Evolutionary conservation across 768 basidiomycete genomes (phyloP).

Genomic region (Russula sp.): DNA sequence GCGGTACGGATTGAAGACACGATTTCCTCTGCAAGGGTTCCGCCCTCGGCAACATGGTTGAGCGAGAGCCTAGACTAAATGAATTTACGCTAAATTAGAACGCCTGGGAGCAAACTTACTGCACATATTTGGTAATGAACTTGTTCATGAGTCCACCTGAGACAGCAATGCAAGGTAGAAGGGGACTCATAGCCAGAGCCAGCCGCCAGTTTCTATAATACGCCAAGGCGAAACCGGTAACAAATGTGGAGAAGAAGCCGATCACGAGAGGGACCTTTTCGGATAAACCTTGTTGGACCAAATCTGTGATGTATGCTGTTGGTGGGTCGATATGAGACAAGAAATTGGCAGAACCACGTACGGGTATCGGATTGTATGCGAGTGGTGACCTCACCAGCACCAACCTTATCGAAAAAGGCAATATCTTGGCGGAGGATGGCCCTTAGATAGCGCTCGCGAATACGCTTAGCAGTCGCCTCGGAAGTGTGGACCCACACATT

Average conservation of each 20-base stretch:
- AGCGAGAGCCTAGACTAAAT: slow-evolving; percentile 51
- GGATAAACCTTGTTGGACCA: slow-evolving; percentile 88
- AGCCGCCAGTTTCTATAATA: slow-evolving; percentile 74
- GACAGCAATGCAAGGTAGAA: slow-evolving; percentile 78
- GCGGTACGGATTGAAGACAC: slow-evolving; percentile 83
- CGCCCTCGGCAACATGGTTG: slow-evolving; percentile 71
- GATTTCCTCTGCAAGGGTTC: slow-evolving; percentile 84
- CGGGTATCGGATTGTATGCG: slow-evolving; percentile 88
- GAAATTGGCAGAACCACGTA: slow-evolving; percentile 38
- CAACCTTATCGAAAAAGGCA: slow-evolving; percentile 86
- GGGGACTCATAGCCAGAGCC: slow-evolving; percentile 75
- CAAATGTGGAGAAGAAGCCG: slow-evolving; percentile 65
- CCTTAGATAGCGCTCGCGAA: slow-evolving; percentile 79
- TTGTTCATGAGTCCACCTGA: slow-evolving; percentile 72
- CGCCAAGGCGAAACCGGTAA: slow-evolving; percentile 77
- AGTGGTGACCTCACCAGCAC: slow-evolving; percentile 91
- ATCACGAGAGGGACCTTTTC: slow-evolving; percentile 81
- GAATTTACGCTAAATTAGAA: slow-evolving; percentile 10
- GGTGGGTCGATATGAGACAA: not conserved
- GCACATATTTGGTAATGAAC: slow-evolving; percentile 58
- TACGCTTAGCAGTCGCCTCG: slow-evolving; percentile 79
- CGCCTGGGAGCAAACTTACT: slow-evolving; percentile 43
- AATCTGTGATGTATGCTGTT: slow-evolving; percentile 46
- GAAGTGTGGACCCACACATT: slow-evolving; percentile 67
- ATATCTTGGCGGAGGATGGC: slow-evolving; percentile 85